Base-by-base conservation (phyloP, 2,329 filamentous ascomycete genomes). In the Macrophomina tecta region DNA sequence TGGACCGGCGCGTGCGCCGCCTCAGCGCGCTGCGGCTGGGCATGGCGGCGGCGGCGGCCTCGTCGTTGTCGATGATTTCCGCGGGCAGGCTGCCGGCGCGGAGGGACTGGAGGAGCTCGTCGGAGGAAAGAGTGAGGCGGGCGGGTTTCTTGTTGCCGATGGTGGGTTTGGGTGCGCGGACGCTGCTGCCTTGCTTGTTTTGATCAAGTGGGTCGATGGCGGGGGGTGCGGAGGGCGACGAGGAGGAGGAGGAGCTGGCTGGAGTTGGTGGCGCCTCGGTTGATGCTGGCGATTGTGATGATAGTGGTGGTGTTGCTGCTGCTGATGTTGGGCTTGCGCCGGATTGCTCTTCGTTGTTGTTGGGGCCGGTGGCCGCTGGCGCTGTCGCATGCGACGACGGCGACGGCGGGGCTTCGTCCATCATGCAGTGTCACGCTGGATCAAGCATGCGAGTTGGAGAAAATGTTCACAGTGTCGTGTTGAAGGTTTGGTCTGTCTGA, bases 11-110 rank as follows among this genome's bases (percentile, higher is more conserved):
- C 32, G 51, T 55, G 16, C 16, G 14, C 14, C 34, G 14, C 14
- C 51, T 4, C 51, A 55, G 30, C 14, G 51, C 51, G 51, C 51
- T 55, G 32, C 51, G 32, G 49, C 49, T 52, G 9, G 49, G 49
- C 51, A 38, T 32, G 51, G 4, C 32, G 48, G 23, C 23, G 23
- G 23, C 23, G 3, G 23, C 23, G 2, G 23, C 23, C n/a, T 28
- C 8, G 14, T 38, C 32, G 51, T 14, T 38, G 51, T n/a, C 16
- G 28, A 53, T 6, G 51, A 4, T 32, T 9, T 36, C 16, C 23
- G 23, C 23, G 4, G 51, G 51, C 32, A 38, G 51, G 32, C 18
- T 32, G 49, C 49, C 49, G 28, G 49, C 28, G 49, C 49, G 49
- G 28, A 52, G 49, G 28, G 49, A 52, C 23, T 28, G 4, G 49